These are phyloP conservation scores for Calonectria henricotiae DNA, from an alignment of 2,329 filamentous ascomycete species.

Conservation along the genomic window DNA sequence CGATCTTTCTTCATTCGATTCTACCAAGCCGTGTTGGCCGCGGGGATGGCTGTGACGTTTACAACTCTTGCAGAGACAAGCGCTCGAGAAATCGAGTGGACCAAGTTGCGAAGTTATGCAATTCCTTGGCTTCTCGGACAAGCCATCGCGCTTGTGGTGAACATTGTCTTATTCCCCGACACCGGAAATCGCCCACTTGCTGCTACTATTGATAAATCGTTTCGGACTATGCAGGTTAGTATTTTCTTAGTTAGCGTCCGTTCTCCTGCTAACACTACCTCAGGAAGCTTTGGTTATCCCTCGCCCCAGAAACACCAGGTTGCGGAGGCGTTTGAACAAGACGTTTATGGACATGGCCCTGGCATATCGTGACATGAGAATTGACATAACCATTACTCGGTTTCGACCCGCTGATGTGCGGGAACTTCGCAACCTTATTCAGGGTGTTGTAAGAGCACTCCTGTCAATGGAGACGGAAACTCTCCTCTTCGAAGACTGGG, in stretches of 20 bases:
- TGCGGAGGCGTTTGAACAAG: conserved; percentile 64
- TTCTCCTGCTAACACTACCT: conserved; percentile 7
- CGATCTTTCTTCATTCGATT: conserved; percentile 72
- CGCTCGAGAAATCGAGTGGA: conserved; percentile 63
- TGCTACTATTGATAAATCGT: conserved; percentile 64
- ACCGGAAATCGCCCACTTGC: conserved; percentile 71
- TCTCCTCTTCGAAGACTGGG: conserved; percentile 61
- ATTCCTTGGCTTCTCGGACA: conserved; percentile 73
- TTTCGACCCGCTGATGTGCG: conserved; percentile 68
- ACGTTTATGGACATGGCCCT: conserved; percentile 72
- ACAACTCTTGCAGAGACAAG: conserved; percentile 69
- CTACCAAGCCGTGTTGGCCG: conserved; percentile 70
- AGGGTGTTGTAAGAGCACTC: conserved; percentile 70
- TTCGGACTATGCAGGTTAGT: conserved; percentile 64
- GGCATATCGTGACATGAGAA: conserved; percentile 70
- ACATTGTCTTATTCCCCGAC: conserved; percentile 68
- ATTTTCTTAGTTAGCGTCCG: conserved; percentile 24
- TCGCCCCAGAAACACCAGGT: conserved; percentile 52
- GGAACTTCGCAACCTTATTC: conserved; percentile 69
- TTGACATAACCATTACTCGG: conserved; percentile 71
- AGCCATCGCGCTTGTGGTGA: conserved; percentile 67
- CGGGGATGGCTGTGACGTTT: conserved; percentile 71
- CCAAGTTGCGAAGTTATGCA: conserved; percentile 68
- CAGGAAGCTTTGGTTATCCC: conserved; percentile 57
- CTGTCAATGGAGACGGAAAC: conserved; percentile 69